phyloP scores from a whole-genome alignment of 495 filamentous ascomycete species.

The Xylaria nigripes region DNA sequence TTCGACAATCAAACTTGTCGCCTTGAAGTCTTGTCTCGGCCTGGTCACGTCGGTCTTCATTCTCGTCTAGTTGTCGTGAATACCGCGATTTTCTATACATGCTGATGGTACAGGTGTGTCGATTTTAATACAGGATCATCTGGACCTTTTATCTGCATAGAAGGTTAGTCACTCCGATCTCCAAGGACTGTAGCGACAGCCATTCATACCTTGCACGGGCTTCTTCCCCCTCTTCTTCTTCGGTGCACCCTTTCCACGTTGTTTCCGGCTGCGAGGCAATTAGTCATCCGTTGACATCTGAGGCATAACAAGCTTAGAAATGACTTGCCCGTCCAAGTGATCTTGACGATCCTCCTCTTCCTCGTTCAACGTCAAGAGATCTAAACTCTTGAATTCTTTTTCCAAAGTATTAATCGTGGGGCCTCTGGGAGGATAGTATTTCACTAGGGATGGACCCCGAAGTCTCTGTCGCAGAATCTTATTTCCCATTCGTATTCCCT shows the following conservation, averaged over 20 bases:
- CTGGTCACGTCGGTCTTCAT: background rate
- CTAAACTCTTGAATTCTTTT: slow-evolving; percentile 45
- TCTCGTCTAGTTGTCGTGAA: slow-evolving; percentile 13
- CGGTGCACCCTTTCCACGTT: slow-evolving; percentile 78
- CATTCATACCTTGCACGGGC: slow-evolving; percentile 49
- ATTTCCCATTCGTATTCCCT: slow-evolving; percentile 70
- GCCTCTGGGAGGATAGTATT: slow-evolving; percentile 77
- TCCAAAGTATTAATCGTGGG: slow-evolving; percentile 62
- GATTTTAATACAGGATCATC: background rate
- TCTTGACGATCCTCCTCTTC: slow-evolving; percentile 71
- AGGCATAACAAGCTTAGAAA: slow-evolving; percentile 17
- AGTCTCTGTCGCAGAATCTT: slow-evolving; percentile 81
- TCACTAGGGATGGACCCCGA: slow-evolving; percentile 63
- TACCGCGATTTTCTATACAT: slow-evolving; percentile 6
- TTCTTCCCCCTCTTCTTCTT: slow-evolving; percentile 67
- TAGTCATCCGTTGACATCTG: slow-evolving; percentile 11
- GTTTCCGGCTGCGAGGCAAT: slow-evolving; percentile 49
- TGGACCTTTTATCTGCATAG: slow-evolving; percentile 2
- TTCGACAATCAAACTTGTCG: background rate
- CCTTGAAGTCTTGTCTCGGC: background rate
- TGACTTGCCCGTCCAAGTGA: slow-evolving; percentile 54
- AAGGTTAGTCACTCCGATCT: background rate
- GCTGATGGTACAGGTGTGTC: background rate
- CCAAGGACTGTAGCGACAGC: background rate
- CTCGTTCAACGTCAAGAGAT: slow-evolving; percentile 61